Evolutionary conservation across 176 grass and related monocot genomes (phyloP).

Genomic region (Cenchrus fungigraminus): DNA sequence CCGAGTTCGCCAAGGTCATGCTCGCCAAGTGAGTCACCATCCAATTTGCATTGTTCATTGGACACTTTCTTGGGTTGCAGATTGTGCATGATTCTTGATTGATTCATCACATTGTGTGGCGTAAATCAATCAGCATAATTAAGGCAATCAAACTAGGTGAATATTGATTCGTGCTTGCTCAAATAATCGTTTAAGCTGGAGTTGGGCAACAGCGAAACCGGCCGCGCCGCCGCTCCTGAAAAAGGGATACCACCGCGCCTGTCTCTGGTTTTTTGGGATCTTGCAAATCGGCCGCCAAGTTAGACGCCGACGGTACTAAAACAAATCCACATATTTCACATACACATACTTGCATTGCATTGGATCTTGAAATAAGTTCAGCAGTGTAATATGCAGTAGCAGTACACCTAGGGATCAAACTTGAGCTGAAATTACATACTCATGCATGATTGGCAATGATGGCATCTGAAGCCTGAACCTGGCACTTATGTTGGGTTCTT

Average conservation of each 20-base stretch:
- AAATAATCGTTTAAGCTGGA: too few species aligned
- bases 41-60: not conserved
- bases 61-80: not conserved
- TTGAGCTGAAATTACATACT: not conserved
- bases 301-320: not conserved
- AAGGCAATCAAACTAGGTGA: not conserved
- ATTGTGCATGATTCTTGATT: too few species aligned
- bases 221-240: not conserved
- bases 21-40: conserved; percentile 63
- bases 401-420: not conserved
- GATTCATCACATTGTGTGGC: too few species aligned
- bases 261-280: not conserved
- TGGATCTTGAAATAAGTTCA: not conserved
- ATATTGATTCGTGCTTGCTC: not conserved
- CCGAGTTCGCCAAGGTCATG: conserved; percentile 90
- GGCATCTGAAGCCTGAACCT: not conserved
- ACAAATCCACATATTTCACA: not conserved
- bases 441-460: not conserved
- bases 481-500: not conserved
- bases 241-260: not conserved
- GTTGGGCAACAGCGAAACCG: not conserved
- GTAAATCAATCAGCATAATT: too few species aligned
- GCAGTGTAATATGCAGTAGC: not conserved
- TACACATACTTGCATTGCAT: not conserved
- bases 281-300: not conserved